Evolutionary conservation across 2,329 filamentous ascomycete genomes (phyloP), one percentile per base, ranked within the genome.

Genomic region (Shiraia sp.): DNA sequence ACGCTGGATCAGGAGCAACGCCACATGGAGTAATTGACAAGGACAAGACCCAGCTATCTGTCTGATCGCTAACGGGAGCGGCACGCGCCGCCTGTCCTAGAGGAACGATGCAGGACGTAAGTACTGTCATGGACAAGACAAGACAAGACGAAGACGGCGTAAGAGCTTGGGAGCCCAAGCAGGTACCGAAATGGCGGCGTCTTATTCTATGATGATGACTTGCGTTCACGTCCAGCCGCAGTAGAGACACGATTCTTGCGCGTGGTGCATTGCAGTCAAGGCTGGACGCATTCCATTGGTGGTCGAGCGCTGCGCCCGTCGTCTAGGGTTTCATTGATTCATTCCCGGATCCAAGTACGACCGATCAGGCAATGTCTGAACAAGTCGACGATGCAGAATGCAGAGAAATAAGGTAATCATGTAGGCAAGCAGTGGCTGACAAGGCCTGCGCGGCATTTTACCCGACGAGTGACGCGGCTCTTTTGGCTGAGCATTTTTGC

Each of bases 241-340:
- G 49, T 27, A 40, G 36, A 42, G 50, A n/a, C 40, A 47, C 43
- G 34, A 42, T 19, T 37, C 31, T 37, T 23, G 32, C 32, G 49
- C 42, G 49, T 45, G 50, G 38, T 39, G 38, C 44, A 42, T 47
- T 39, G 30, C 28, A n/a, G n/a, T n/a, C n/a, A 31, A 31, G 24
- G 24, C 39, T 45, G 16, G 35, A 34, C 15, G 22, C 25, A 23
- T 40, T 36, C 43, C 32, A 59, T 52, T 50, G 46, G 46, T 32
- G 12, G 27, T 8, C 13, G 27, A 13, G 23, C 27, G 12, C 12
- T 29, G 12, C 12, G 27, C 12, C 27, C 16, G 30, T 6, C 30
- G 13, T 19, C 16, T 47, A 22, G 47, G 47, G 16, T 41, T 31
- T 40, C 33, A 26, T 12, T 41, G 40, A 78, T 61, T 75, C 45